Percentiles rank a stretch among this genome's conserved stretches.
Evolutionary conservation across 2,329 filamentous ascomycete genomes (phyloP).

Genomic region (Furcasterigmium furcatum): DNA sequence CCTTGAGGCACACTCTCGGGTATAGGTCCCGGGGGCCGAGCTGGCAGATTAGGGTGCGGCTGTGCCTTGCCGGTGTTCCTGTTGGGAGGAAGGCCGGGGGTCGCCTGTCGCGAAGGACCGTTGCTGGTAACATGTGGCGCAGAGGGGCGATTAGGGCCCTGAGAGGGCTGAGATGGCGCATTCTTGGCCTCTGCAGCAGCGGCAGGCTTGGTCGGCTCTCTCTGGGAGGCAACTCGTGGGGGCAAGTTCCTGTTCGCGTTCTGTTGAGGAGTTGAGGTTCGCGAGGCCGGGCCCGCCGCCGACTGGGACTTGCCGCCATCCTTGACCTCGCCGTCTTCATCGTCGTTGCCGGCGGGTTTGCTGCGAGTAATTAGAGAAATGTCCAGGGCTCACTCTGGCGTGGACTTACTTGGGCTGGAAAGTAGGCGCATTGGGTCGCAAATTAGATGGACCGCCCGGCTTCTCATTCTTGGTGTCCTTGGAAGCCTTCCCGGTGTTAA

Average conservation of each 20-base stretch:
- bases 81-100: conserved; percentile 16
- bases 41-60: conserved; percentile 43
- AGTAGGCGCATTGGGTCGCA: conserved; percentile 58
- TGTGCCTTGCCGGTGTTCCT: conserved; percentile 14
- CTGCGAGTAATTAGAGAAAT: background rate
- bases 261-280: background rate
- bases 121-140: conserved; percentile 13
- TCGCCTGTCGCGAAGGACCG: conserved; percentile 29
- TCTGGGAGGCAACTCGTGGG: background rate
- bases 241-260: background rate
- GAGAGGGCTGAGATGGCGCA: too few relatives aligned
- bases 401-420: conserved; percentile 55
- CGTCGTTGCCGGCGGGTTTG: conserved; percentile 33
- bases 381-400: conserved; percentile 10
- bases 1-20: conserved; percentile 44
- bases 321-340: conserved; percentile 72
- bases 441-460: conserved; percentile 30
- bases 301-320: conserved; percentile 35
- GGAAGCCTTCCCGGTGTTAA: conserved; percentile 36
- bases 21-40: conserved; percentile 55
- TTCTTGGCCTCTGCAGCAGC: background rate
- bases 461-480: conserved; percentile 33
- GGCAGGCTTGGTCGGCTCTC: background rate
- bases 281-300: background rate
- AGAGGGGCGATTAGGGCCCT: too few relatives aligned